Evolutionary conservation across 306 rosid genomes (phyloP).

Genomic region (Benincasa hispida): DNA sequence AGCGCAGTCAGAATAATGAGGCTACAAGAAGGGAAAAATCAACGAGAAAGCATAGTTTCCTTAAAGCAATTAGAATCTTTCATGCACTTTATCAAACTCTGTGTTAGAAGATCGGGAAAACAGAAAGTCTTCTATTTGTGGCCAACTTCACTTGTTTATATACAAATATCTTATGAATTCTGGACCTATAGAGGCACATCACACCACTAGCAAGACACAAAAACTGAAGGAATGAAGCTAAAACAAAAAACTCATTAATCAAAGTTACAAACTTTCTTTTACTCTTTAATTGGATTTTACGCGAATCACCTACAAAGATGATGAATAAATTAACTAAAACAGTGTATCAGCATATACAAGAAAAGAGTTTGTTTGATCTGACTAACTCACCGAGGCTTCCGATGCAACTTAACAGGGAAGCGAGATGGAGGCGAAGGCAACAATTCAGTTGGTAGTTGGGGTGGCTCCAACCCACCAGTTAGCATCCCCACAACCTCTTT

Average conservation of each 20-base stretch:
- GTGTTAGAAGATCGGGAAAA: not conserved
- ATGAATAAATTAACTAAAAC: conserved; percentile 8
- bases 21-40: not conserved
- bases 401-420: conserved; percentile 43
- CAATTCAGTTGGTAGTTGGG: conserved; percentile 59
- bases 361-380: not conserved
- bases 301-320: conserved; percentile 17
- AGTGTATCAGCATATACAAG: conserved; percentile 12
- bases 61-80: not conserved
- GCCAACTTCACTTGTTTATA: not conserved
- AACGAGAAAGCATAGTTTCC: not conserved
- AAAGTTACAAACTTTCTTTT: not conserved
- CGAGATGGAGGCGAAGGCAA: conserved; percentile 69
- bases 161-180: not conserved
- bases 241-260: not conserved
- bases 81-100: not conserved
- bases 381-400: conserved; percentile 38
- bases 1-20: not conserved
- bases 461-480: conserved; percentile 48
- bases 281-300: not conserved
- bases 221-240: not conserved
- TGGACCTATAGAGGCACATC: not conserved
- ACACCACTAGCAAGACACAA: not conserved
- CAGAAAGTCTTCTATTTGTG: not conserved
- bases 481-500: conserved; percentile 79